Evolutionary conservation across 306 rosid genomes (phyloP).

Genomic region (Cicer judaicum): DNA sequence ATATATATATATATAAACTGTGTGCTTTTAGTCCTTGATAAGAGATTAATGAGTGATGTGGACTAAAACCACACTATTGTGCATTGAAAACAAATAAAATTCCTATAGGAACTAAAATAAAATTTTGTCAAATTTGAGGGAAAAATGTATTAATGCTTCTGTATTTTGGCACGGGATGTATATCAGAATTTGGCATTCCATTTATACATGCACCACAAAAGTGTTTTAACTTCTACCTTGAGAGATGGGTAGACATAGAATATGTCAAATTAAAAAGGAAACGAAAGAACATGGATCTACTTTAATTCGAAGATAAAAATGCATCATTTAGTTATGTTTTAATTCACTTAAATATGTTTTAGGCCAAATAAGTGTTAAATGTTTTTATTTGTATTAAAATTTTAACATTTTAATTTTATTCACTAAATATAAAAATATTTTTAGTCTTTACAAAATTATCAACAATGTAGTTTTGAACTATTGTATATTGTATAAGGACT

Average conservation of each 20-base stretch:
- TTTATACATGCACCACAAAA: neutral
- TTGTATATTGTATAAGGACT: no score
- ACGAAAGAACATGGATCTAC: neutral
- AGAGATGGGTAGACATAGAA: neutral
- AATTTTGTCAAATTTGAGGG: no score
- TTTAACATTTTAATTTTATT: no score
- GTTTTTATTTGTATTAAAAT: no score
- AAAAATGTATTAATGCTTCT: no score
- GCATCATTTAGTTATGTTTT: no score
- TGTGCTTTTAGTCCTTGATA: neutral
- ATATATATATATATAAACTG: neutral
- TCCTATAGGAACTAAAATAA: neutral
- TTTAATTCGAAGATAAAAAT: conserved; percentile 12
- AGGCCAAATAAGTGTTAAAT: no score
- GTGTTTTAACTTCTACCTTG: conserved; percentile 21
- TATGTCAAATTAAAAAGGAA: neutral
- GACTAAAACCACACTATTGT: neutral
- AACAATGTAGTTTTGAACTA: no score
- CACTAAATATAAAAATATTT: no score
- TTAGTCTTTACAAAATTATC: no score
- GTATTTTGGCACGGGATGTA: neutral
- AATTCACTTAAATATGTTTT: no score
- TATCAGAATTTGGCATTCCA: conserved; percentile 21
- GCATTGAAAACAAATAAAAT: neutral
- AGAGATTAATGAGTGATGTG: neutral